Conservation (phyloP, 345 rosid genomes). For the Clarkia xantiana region DNA sequence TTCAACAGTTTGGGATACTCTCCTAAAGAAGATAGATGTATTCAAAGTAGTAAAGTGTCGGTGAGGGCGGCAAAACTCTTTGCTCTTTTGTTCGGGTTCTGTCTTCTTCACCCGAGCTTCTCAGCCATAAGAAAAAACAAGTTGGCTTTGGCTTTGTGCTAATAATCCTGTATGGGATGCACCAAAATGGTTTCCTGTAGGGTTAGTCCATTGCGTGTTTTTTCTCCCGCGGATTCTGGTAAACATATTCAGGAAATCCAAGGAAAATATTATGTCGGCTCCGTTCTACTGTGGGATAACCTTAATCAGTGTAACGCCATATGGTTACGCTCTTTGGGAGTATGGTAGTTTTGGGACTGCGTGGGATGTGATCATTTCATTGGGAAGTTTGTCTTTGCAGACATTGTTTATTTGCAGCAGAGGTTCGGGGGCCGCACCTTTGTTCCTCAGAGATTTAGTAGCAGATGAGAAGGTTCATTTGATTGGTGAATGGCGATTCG, state of each 20-base stretch:
- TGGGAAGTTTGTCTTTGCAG: conserved; percentile 24
- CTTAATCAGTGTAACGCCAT: conserved; percentile 25
- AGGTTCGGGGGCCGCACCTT: conserved; percentile 31
- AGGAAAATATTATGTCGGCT: conserved; percentile 18
- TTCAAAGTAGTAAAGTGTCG: conserved; percentile 25
- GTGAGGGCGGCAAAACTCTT: conserved; percentile 30
- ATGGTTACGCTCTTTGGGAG: conserved; percentile 38
- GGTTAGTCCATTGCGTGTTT: conserved; percentile 33
- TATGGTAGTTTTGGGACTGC: conserved; percentile 25
- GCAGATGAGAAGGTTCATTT: conserved; percentile 24
- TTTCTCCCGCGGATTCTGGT: conserved; percentile 37
- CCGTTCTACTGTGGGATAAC: conserved; percentile 25
- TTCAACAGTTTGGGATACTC: neutral
- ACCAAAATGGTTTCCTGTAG: conserved; percentile 27
- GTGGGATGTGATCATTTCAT: conserved; percentile 26
- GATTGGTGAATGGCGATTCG: conserved; percentile 9
- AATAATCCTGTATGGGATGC: conserved; percentile 11
- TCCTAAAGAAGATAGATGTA: conserved; percentile 23
- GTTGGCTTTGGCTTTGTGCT: conserved; percentile 14
- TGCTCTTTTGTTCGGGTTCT: conserved; percentile 30
- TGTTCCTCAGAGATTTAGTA: conserved; percentile 19
- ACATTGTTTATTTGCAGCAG: conserved; percentile 27
- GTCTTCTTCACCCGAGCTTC: conserved; percentile 33
- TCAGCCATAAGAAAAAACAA: conserved; percentile 11
- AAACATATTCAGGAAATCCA: conserved; percentile 24